Evolutionary conservation across 257 asterid species (phyloP), one percentile per base, ranked within the genome.

Genomic region (Nicotiana attenuata): DNA sequence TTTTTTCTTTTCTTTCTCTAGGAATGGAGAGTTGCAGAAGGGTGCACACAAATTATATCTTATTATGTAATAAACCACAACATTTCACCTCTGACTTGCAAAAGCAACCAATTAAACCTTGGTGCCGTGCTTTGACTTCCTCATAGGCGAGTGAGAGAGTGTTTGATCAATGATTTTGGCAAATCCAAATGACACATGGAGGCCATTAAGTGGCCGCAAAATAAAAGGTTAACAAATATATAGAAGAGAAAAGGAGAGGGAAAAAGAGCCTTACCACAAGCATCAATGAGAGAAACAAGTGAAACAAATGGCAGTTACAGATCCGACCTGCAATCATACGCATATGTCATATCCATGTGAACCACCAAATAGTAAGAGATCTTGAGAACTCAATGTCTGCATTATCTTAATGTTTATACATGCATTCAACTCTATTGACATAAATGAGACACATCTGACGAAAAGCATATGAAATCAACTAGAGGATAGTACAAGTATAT

Each of bases 291-390:
- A n/a, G 86, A 95, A 95, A 86, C 98, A 95, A 66, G 92, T 88
- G 90, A 93, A 95, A 89, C 97, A 95, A 86, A 93, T 91, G 35
- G 96, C 97, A 14, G 99, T 95, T 81, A 95, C 99, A 71, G 93
- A 95, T 86, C 98, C 98, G 73, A 95, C 98, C 99, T 95, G 94
- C 63, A 83, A 73, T 66, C 47, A 81, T 47, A 77, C 10, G 15
- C 47, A n/a, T n/a, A 55, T 8, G 19, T 65, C 73, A 65, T 65
- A 41, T 65, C 41, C 47, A 65, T 65, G 73, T 3, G 45, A 65
- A 65, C 8, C 73, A 29, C 13, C 47, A 1, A 15, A 65, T 13
- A 65, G 45, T 10, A 71, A 20, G 35, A 45, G 78, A 71, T 5
- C 7, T 71, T 45, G 35, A 45, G 35, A 71, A 45, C n/a, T 71